A percentile compares a stretch with the other conserved stretches of the same genome.
Evolutionary conservation across 805 yeast genomes (phyloP).

Genomic region (Teunomyces tritomae): DNA sequence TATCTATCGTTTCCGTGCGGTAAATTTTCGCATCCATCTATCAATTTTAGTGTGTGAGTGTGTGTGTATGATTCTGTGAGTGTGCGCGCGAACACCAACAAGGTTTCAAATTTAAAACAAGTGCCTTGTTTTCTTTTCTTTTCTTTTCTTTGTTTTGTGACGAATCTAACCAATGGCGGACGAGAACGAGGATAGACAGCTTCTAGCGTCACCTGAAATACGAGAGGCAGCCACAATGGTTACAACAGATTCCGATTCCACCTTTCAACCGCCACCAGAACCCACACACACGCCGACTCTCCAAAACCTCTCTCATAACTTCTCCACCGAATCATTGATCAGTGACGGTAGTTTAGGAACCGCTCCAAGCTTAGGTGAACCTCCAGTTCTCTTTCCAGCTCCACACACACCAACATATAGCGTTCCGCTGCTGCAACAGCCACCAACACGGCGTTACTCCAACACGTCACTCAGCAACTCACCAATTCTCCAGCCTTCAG

Average conservation of each 20-base stretch:
- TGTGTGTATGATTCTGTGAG: too few relatives aligned
- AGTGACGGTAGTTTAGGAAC: not conserved
- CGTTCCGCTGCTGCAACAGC: constrained; percentile 4
- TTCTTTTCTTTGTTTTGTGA: not conserved
- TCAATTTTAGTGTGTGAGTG: not conserved
- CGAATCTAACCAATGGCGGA: not conserved
- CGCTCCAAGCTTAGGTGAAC: too few relatives aligned
- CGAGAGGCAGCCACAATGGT: not conserved
- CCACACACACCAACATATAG: constrained; percentile 8
- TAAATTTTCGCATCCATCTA: not conserved
- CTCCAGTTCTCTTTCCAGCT: constrained; percentile 9
- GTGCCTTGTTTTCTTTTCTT: not conserved
- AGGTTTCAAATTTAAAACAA: not conserved
- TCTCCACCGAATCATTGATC: constrained; percentile 32
- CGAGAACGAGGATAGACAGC: not conserved
- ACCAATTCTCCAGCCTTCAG: constrained; percentile 18
- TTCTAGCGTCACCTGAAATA: constrained; percentile 1
- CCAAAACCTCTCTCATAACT: constrained; percentile 24
- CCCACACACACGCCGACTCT: not conserved
- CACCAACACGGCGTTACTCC: constrained; percentile 5
- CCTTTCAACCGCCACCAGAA: not conserved
- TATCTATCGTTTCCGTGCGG: too few relatives aligned
- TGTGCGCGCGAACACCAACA: not conserved
- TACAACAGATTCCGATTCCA: not conserved
- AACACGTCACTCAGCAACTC: constrained; percentile 18